phyloP scores from a whole-genome alignment of 352 stramenopile genomes.

The Pythium apleroticum region DNA sequence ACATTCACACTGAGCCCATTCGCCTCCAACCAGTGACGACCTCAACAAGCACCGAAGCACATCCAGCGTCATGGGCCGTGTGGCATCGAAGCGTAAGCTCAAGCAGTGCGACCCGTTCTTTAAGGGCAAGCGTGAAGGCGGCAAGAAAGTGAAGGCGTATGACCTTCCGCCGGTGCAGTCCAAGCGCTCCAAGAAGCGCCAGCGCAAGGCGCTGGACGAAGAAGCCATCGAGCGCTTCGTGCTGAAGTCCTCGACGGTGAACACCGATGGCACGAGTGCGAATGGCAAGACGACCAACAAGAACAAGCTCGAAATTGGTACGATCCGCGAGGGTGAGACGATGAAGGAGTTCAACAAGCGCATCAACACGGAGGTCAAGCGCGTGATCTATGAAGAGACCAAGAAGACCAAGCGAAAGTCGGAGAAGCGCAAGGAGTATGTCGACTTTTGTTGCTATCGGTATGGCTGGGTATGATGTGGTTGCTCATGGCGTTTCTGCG shows the following conservation, averaged over 20 bases:
- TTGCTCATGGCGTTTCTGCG: slow-evolving; percentile 10
- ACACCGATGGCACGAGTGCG: slow-evolving; percentile 19
- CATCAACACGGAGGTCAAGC: slow-evolving; percentile 81
- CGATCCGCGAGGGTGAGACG: slow-evolving; percentile 64
- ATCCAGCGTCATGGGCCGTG: slow-evolving; percentile 52
- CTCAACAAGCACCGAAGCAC: neutral
- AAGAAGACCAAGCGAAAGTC: slow-evolving; percentile 72
- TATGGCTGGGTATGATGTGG: neutral
- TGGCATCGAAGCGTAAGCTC: slow-evolving; percentile 79
- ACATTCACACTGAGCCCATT: slow-evolving; percentile 17
- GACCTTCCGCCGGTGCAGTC: slow-evolving; percentile 70
- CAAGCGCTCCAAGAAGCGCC: slow-evolving; percentile 80
- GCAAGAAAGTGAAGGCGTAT: slow-evolving; percentile 68
- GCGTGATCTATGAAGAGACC: slow-evolving; percentile 81
- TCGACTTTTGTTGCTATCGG: neutral
- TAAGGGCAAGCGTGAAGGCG: slow-evolving; percentile 72
- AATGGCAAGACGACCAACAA: slow-evolving; percentile 36
- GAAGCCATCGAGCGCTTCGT: slow-evolving; percentile 67
- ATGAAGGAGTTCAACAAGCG: slow-evolving; percentile 87
- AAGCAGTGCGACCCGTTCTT: slow-evolving; percentile 89
- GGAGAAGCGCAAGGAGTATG: slow-evolving; percentile 72
- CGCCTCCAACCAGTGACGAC: slow-evolving; percentile 18
- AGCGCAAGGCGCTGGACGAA: slow-evolving; percentile 62
- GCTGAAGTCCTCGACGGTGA: slow-evolving; percentile 45
- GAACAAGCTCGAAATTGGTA: slow-evolving; percentile 51